Evolutionary conservation across 208 protist genomes (phyloP).

Genomic region (Wallacemonas sp.): DNA sequence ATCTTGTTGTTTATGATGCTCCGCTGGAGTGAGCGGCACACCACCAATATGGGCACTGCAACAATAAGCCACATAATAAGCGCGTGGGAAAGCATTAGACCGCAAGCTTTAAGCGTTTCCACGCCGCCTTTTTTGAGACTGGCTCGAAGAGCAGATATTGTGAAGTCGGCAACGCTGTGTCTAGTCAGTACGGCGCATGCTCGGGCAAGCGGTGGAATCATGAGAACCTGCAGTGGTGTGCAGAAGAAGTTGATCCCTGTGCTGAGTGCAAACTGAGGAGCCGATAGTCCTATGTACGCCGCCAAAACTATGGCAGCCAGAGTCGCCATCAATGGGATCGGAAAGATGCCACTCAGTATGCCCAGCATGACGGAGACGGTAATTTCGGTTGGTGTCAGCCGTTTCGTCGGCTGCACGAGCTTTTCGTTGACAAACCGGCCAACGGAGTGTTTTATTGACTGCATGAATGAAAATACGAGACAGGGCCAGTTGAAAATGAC

Average conservation of each 20-base stretch:
- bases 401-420: constrained; percentile 28
- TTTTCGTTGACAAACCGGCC: constrained; percentile 10
- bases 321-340: constrained; percentile 48
- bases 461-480: no score
- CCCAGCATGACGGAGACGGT: constrained; percentile 30
- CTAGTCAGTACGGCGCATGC: constrained; percentile 4
- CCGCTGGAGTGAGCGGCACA: neutral
- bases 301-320: constrained; percentile 28
- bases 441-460: neutral
- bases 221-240: constrained; percentile 45
- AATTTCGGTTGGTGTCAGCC: constrained; percentile 25
- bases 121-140: constrained; percentile 22
- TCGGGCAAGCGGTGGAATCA: constrained; percentile 38
- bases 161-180: constrained; percentile 28
- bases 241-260: constrained; percentile 42
- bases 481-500: no score
- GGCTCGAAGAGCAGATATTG: constrained; percentile 19
- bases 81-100: constrained; percentile 34
- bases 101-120: constrained; percentile 27
- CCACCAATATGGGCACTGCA: constrained; percentile 12
- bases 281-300: constrained; percentile 13
- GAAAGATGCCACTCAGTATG: constrained; percentile 53
- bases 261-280: constrained; percentile 30
- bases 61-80: constrained; percentile 35
- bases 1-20: neutral